These are phyloP conservation scores for Mycena sanguinolenta DNA, from an alignment of 768 basidiomycete species.

Conservation along the genomic window DNA sequence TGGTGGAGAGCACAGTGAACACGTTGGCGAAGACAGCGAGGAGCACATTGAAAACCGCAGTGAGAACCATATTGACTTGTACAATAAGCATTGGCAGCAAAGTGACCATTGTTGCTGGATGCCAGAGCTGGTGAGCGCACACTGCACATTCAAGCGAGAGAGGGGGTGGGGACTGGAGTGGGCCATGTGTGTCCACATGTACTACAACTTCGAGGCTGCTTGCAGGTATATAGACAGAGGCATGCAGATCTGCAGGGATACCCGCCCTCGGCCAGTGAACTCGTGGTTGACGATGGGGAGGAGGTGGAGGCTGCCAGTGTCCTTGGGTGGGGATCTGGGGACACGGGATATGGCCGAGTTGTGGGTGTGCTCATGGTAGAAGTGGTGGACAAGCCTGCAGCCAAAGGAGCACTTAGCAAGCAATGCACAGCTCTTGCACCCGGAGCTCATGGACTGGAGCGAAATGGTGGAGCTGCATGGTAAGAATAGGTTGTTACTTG, in stretches of 20 bases:
- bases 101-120: not conserved
- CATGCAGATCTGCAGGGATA: not conserved
- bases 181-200: not conserved
- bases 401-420: not conserved
- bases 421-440: not conserved
- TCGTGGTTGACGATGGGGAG: not conserved
- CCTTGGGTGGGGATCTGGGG: not conserved
- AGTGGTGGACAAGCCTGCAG: not conserved
- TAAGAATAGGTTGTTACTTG: not conserved
- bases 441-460: not conserved
- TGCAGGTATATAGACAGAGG: not conserved
- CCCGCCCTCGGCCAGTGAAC: not conserved
- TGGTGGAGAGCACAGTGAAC: too few species aligned
- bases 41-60: not conserved
- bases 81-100: constrained; percentile 2
- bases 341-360: not conserved
- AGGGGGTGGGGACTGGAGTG: constrained; percentile 11
- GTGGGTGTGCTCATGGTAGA: not conserved
- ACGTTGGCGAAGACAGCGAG: too few species aligned
- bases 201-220: constrained; percentile 1
- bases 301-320: not conserved
- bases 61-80: not conserved
- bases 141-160: not conserved
- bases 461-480: not conserved
- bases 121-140: not conserved